These are phyloP conservation scores for Umbelopsis sp. DNA, from an alignment of 192 early-diverging fungal species.

Conservation along the genomic window DNA sequence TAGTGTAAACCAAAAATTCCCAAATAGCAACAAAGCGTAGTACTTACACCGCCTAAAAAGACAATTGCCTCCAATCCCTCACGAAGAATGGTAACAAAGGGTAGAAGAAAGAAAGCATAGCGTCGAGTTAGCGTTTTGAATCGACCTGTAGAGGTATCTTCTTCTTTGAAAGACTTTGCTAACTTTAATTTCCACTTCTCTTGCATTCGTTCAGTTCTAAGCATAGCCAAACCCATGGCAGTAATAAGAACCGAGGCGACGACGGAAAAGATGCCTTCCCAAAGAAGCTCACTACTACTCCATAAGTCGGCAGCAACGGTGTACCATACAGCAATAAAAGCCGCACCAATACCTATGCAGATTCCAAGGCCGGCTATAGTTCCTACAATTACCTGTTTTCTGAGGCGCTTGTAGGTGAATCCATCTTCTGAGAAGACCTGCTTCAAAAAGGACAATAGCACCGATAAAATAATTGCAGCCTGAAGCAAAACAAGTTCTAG, in stretches of 20 bases:
- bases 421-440: slow-evolving; percentile 62
- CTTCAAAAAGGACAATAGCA: slow-evolving; percentile 76
- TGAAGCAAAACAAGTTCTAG: slow-evolving; percentile 46
- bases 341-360: slow-evolving; percentile 69
- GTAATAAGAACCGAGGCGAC: slow-evolving; percentile 82
- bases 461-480: slow-evolving; percentile 86
- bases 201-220: slow-evolving; percentile 71
- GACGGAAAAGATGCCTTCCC: slow-evolving; percentile 83
- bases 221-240: slow-evolving; percentile 81
- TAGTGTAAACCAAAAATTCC: neutral
- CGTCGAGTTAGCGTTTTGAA: slow-evolving; percentile 50
- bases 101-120: slow-evolving; percentile 81
- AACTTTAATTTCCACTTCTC: slow-evolving; percentile 72
- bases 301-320: slow-evolving; percentile 51
- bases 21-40: neutral
- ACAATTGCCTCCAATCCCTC: slow-evolving; percentile 92
- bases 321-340: slow-evolving; percentile 83
- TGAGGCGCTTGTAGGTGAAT: slow-evolving; percentile 52
- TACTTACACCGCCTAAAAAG: slow-evolving; percentile 82
- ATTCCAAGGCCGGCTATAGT: slow-evolving; percentile 66
- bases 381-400: slow-evolving; percentile 80
- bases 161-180: slow-evolving; percentile 39
- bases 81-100: slow-evolving; percentile 82
- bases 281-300: slow-evolving; percentile 71
- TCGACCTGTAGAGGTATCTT: slow-evolving; percentile 5